phyloP scores from a whole-genome alignment of 2,329 filamentous ascomycete species.

The Fusarium sp. region DNA sequence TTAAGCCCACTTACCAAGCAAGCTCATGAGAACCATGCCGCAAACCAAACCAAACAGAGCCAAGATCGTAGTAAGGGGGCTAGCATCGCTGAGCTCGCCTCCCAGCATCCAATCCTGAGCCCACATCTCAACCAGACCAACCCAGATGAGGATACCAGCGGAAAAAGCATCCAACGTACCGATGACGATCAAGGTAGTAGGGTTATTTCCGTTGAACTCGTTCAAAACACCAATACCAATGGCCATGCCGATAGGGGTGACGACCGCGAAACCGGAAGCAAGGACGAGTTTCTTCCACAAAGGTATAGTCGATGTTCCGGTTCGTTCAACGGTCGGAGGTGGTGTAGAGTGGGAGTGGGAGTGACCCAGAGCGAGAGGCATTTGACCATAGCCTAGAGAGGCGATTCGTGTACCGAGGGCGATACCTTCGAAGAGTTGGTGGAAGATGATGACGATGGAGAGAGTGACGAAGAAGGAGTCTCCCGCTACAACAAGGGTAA shows the following conservation, averaged over 20 bases:
- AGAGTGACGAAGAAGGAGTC: conserved; percentile 65
- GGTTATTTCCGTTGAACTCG: conserved; percentile 77
- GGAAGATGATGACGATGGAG: conserved; percentile 75
- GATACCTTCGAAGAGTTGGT: conserved; percentile 81
- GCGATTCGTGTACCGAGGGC: conserved; percentile 78
- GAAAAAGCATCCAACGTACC: conserved; percentile 78
- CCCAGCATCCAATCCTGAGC: conserved; percentile 75
- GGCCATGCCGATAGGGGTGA: conserved; percentile 81
- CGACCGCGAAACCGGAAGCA: conserved; percentile 70
- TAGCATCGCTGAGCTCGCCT: conserved; percentile 62
- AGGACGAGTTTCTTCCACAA: conserved; percentile 66
- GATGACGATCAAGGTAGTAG: conserved; percentile 72
- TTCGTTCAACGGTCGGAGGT: conserved; percentile 26
- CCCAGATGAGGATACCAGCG: conserved; percentile 80
- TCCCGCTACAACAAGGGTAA: conserved; percentile 68
- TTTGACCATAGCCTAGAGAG: conserved; percentile 54
- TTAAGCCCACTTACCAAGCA: conserved; percentile 80
- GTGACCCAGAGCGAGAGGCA: conserved; percentile 30
- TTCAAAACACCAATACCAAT: conserved; percentile 78
- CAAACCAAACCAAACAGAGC: conserved; percentile 64
- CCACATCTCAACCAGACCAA: conserved; percentile 82
- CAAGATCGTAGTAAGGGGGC: conserved; percentile 55
- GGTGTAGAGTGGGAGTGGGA: conserved; percentile 29
- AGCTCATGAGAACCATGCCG: conserved; percentile 75
- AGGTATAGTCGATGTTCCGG: conserved; percentile 43